Percentiles rank a stretch among this genome's conserved stretches.
phyloP scores from a whole-genome alignment of 202 grass and related monocot species.

The Saccharum hybrid region DNA sequence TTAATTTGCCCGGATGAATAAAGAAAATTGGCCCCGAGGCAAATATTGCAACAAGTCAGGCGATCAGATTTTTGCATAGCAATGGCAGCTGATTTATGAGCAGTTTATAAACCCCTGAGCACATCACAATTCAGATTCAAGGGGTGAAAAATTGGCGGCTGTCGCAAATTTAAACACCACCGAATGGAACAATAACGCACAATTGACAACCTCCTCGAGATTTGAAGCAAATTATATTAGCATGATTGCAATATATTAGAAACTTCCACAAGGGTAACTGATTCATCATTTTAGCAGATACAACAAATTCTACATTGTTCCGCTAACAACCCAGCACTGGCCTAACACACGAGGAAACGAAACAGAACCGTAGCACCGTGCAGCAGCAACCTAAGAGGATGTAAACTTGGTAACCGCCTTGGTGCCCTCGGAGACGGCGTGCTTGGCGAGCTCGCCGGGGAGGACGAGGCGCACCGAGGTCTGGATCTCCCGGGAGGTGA shows the following conservation, averaged over 20 bases:
- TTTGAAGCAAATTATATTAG: background rate
- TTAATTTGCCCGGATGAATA: background rate
- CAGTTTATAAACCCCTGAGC: background rate
- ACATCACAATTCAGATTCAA: background rate
- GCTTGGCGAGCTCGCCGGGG: slow-evolving; percentile 66
- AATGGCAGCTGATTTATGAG: background rate
- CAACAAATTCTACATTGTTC: background rate
- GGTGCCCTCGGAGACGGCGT: slow-evolving; percentile 69
- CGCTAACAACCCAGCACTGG: background rate
- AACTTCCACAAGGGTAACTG: background rate
- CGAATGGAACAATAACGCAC: accelerated
- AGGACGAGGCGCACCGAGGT: slow-evolving; percentile 65
- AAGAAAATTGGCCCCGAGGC: background rate
- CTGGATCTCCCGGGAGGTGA: slow-evolving; percentile 74
- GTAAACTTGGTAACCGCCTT: slow-evolving; percentile 74
- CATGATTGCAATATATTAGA: background rate
- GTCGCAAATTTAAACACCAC: background rate
- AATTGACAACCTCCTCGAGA: background rate
- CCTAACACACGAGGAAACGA: background rate
- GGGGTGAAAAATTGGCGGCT: background rate
- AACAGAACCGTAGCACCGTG: background rate
- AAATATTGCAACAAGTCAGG: background rate
- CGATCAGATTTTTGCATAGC: background rate
- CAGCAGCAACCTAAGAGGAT: slow-evolving; percentile 40
- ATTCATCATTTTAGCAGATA: background rate